These are phyloP conservation scores for Scenedesmus sp. DNA, from an alignment of 163 green algal species.

Conservation along the genomic window DNA sequence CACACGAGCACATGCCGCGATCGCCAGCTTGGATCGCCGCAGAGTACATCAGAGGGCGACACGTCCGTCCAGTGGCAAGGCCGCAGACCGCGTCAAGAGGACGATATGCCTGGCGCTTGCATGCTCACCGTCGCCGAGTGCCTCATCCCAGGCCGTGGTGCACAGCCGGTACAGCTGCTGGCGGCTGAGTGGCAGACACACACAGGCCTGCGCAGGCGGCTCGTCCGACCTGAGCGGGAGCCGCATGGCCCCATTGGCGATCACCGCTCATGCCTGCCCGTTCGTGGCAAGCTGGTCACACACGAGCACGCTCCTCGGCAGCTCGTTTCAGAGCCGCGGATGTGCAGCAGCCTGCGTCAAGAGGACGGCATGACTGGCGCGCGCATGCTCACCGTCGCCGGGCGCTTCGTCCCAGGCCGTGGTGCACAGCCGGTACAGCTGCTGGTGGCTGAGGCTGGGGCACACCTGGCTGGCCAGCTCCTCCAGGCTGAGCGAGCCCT, in stretches of 20 bases:
- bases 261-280: too few relatives aligned
- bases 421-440: constrained; percentile 71
- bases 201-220: too few relatives aligned
- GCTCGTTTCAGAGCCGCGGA: too few relatives aligned
- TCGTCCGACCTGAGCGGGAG: too few relatives aligned
- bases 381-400: background rate
- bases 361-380: too few relatives aligned
- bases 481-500: constrained; percentile 57
- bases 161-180: constrained; percentile 71
- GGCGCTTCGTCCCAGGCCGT: constrained; percentile 64
- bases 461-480: constrained; percentile 62
- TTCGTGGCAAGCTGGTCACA: too few relatives aligned
- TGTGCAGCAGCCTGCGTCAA: too few relatives aligned
- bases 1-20: too few relatives aligned
- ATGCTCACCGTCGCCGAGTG: background rate
- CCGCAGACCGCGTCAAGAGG: background rate
- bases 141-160: constrained; percentile 67
- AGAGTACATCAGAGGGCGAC: too few relatives aligned
- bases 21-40: too few relatives aligned
- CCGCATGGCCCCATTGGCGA: too few relatives aligned
- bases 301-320: too few relatives aligned
- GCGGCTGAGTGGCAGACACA: constrained; percentile 58
- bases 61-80: background rate
- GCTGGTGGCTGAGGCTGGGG: constrained; percentile 61
- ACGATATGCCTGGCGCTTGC: background rate